These are phyloP conservation scores for Omphalotus olearius DNA, from an alignment of 1,284 basidiomycete species.

Conservation along the genomic window DNA sequence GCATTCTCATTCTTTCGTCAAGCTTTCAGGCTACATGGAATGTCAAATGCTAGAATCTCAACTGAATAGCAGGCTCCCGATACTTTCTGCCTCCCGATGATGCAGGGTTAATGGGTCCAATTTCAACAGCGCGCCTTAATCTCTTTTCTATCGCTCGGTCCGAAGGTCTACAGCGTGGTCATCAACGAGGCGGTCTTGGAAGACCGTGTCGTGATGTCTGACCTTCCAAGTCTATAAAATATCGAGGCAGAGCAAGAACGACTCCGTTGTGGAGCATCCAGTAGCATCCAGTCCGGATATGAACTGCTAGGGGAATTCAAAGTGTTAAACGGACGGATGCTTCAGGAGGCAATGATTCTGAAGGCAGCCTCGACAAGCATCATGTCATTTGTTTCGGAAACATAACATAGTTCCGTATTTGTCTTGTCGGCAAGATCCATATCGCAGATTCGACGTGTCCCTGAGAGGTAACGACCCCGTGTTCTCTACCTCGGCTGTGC, in stretches of 20 bases:
- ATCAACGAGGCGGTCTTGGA: background rate
- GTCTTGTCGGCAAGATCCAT: conserved; percentile 9
- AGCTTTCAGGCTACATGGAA: too few species aligned
- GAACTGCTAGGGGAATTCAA: background rate
- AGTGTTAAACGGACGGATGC: background rate
- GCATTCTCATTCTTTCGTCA: too few species aligned
- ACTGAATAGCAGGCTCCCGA: too few species aligned
- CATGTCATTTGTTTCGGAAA: background rate
- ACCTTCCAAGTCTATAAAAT: background rate
- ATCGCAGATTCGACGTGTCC: conserved; percentile 6
- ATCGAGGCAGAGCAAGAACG: background rate
- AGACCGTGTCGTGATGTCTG: background rate
- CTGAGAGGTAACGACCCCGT: conserved; percentile 13
- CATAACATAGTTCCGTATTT: background rate
- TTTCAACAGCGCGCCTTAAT: too few species aligned
- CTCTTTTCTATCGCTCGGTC: too few species aligned
- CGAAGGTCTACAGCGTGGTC: too few species aligned
- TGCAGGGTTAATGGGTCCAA: too few species aligned
- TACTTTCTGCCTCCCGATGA: too few species aligned
- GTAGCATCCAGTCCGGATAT: background rate
- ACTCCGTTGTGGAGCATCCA: background rate
- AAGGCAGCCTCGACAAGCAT: background rate
- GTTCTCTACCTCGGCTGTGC: conserved; percentile 15
- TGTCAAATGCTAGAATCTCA: too few species aligned
- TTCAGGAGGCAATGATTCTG: background rate